Evolutionary conservation across 768 basidiomycete genomes (phyloP).

Genomic region (Naganishia kalamii): DNA sequence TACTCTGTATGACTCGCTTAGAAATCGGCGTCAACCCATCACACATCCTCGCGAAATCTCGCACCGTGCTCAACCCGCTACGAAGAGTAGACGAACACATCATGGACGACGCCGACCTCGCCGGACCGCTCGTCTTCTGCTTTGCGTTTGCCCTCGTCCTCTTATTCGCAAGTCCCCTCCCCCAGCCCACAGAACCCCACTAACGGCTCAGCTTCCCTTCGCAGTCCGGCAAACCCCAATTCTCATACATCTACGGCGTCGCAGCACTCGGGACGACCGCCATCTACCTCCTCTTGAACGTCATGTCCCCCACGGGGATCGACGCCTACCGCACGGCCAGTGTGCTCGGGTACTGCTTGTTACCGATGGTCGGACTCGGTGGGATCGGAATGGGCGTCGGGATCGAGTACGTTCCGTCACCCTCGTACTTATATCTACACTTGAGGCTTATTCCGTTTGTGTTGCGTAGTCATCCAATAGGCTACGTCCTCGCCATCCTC

Average conservation of each 20-base stretch:
- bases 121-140: slow-evolving; percentile 89
- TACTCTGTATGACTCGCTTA: slow-evolving; percentile 42
- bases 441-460: background rate
- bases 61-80: slow-evolving; percentile 92
- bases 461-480: slow-evolving; percentile 67
- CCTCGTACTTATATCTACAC: slow-evolving; percentile 13
- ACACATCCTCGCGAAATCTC: slow-evolving; percentile 86
- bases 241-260: slow-evolving; percentile 97
- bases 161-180: slow-evolving; percentile 64
- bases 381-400: slow-evolving; percentile 78
- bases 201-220: background rate
- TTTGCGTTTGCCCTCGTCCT: slow-evolving; percentile 91
- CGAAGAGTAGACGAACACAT: slow-evolving; percentile 76
- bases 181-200: background rate
- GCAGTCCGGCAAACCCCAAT: slow-evolving; percentile 96
- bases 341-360: slow-evolving; percentile 89
- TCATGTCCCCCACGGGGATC: slow-evolving; percentile 92
- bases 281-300: slow-evolving; percentile 87
- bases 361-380: slow-evolving; percentile 93
- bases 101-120: slow-evolving; percentile 98
- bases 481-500: slow-evolving; percentile 72
- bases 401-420: slow-evolving; percentile 63
- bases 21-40: slow-evolving; percentile 97
- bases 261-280: slow-evolving; percentile 87
- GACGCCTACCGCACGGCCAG: slow-evolving; percentile 87